These are phyloP conservation scores for Cronartium ribicola DNA, from an alignment of 1,284 basidiomycete genomes.

Conservation along the genomic window DNA sequence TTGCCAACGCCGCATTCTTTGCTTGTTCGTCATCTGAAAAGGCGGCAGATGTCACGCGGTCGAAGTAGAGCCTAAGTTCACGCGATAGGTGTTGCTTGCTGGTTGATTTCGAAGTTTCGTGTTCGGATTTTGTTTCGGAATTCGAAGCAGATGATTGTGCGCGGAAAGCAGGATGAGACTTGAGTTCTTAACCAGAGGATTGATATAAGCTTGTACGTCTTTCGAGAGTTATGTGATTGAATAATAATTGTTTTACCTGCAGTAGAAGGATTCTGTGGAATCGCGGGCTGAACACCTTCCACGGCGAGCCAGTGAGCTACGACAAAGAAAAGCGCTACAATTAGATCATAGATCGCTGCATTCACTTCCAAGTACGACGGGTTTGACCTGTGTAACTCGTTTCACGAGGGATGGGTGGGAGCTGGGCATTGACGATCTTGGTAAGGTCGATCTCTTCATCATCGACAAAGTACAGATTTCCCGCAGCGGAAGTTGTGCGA, in stretches of 20 bases:
- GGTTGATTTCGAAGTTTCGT: constrained; percentile 52
- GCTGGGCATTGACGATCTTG: constrained; percentile 74
- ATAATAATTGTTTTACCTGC: constrained; percentile 43
- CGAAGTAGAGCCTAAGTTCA: constrained; percentile 92
- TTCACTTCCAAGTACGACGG: constrained; percentile 15
- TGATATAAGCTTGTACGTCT: constrained; percentile 47
- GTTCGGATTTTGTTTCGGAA: constrained; percentile 44
- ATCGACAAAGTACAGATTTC: constrained; percentile 77
- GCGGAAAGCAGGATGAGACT: constrained; percentile 9
- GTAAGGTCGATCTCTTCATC: constrained; percentile 98
- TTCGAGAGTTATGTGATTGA: constrained; percentile 23
- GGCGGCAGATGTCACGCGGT: constrained; percentile 78
- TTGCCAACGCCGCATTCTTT: constrained; percentile 75
- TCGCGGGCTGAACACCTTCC: constrained; percentile 92
- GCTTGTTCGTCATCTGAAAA: constrained; percentile 62
- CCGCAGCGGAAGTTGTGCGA: constrained; percentile 51
- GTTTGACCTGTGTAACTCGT: constrained; percentile 63
- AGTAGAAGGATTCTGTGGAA: constrained; percentile 87
- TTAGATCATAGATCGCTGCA: constrained; percentile 49
- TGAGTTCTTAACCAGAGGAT: constrained; percentile 3
- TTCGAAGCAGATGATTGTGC: constrained; percentile 14
- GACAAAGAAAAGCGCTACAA: constrained; percentile 42
- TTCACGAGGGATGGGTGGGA: constrained; percentile 69
- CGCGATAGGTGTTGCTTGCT: constrained; percentile 83
- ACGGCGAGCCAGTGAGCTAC: constrained; percentile 95